Base-by-base conservation (phyloP, 2,329 filamentous ascomycete genomes). In the Phialophora expanda region DNA sequence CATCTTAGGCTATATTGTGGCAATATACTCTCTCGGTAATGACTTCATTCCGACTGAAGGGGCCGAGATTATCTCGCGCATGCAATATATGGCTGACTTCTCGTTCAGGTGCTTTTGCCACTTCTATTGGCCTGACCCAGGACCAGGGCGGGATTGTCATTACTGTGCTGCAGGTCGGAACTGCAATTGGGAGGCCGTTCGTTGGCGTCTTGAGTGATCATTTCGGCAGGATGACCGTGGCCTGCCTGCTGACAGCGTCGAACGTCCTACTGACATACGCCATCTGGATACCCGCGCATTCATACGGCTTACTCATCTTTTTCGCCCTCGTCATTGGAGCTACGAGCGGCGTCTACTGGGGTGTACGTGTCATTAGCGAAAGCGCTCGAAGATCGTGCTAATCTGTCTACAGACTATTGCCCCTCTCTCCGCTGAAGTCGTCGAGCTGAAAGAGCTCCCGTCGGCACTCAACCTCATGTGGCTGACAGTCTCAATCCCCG, bases 301-400 rank as follows among this genome's bases (percentile, higher is more conserved):
- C 73, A 5, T 84, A 77, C 61, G 81, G 76, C 1, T 68, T 82
- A 8, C 72, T 79, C 1, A 69, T 82, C 1, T 75, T 83, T 62
- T 83, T 82, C 65, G 76, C 77, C 0, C 66, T 84, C 8, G 34
- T 81, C 0, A 74, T 74, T 60, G 83, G 83, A 2, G 77, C 78
- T 5, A 78, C 81, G 7, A 71, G 82, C 30, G 83, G 83, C 0
- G 77, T 80, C 0, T 83, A 83, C 67, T 85, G 82, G 81, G 80
- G 66, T 12, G 67, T 70, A 64, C 24, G 68, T 22, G 20, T 48
- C n/a, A 48, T n/a, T 24, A 3, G 24, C 17, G 22, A 38, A 28
- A 11, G 7, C 12, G 30, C 63, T 32, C 6, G 17, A 9, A 3
- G 24, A 22, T 5, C 8, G 20, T 62, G 48, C 65, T 70, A 61